Evolutionary conservation across 805 yeast species (phyloP).

Genomic region (Wickerhamomyces hampshirensis): DNA sequence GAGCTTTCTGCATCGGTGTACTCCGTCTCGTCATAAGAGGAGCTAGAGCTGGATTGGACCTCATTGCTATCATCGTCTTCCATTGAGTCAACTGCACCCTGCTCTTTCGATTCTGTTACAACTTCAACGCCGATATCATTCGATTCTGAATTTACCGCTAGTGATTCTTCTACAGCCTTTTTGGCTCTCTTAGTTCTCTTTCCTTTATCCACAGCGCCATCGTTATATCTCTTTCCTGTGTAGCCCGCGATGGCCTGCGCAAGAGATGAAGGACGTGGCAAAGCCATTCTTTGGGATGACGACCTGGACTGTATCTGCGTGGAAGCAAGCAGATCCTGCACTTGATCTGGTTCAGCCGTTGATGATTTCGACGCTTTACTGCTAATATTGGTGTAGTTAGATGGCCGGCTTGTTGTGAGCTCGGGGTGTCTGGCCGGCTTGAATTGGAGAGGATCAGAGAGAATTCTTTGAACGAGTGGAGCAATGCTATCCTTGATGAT

Average conservation of each 20-base stretch:
- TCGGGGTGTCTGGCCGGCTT: constrained; percentile 56
- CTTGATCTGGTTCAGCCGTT: no score
- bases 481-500: constrained; percentile 31
- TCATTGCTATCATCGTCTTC: constrained; percentile 34
- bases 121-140: constrained; percentile 32
- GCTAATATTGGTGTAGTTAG: constrained; percentile 39
- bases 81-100: constrained; percentile 26
- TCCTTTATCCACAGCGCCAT: constrained; percentile 11
- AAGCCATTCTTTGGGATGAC: not conserved
- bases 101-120: constrained; percentile 2
- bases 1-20: constrained; percentile 13
- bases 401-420: constrained; percentile 39
- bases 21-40: constrained; percentile 17
- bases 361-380: constrained; percentile 7
- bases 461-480: constrained; percentile 60
- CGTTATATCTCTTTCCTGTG: constrained; percentile 20
- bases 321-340: constrained; percentile 13
- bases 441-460: constrained; percentile 59
- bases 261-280: constrained; percentile 17
- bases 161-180: constrained; percentile 11
- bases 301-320: not conserved
- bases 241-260: constrained; percentile 25
- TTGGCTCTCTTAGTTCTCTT: constrained; percentile 24
- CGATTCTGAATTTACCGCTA: constrained; percentile 13
- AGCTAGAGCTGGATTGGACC: no score